Evolutionary conservation across 495 filamentous ascomycete genomes (phyloP), one percentile per base, ranked within the genome.

Genomic region (Apiosordaria backusii): DNA sequence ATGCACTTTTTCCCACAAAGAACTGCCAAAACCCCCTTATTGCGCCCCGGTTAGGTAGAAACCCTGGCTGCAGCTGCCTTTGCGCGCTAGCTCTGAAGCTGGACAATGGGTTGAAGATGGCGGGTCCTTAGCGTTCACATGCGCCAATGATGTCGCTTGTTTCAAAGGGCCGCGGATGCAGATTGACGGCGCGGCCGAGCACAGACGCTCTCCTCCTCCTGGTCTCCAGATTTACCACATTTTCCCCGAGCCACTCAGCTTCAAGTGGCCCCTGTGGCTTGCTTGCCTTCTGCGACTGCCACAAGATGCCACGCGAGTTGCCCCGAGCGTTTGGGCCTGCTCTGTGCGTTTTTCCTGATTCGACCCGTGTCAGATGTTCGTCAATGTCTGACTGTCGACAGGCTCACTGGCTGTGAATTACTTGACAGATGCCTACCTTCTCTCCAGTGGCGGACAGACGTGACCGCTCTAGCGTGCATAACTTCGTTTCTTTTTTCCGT

Each of bases 41-140:
- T 61, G 59, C 59, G 59, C 59, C 27, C 59, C 57, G 57, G 57
- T 23, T 57, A 22, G n/a, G n/a, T n/a, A n/a, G 52, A 65, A 50
- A 61, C 27, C 10, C 52, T 29, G 45, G 50, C 5, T 45, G 52
- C 23, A 25, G 26, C 19, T 50, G 18, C 15, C 19, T 21, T 50
- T 25, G 13, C 18, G 7, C 19, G 18, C 24, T 63, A 21, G 13
- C 22, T 52, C 16, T 55, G 40, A 55, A 50, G 27, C 61, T 25
- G 35, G 50, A 24, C 57, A 26, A 60, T 19, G 23, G 57, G 61
- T 22, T 61, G 57, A 55, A 58, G 60, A 50, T 54, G 29, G 60
- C 21, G 66, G 66, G 57, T 64, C 57, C 4, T 19, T 19, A 26
- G 27, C 1, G 5, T 25, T 23, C 10, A 45, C 18, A n/a, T 24